phyloP scores from a whole-genome alignment of 225 moss, liverwort and hornwort genomes.

The Sphagnum tenellum region DNA sequence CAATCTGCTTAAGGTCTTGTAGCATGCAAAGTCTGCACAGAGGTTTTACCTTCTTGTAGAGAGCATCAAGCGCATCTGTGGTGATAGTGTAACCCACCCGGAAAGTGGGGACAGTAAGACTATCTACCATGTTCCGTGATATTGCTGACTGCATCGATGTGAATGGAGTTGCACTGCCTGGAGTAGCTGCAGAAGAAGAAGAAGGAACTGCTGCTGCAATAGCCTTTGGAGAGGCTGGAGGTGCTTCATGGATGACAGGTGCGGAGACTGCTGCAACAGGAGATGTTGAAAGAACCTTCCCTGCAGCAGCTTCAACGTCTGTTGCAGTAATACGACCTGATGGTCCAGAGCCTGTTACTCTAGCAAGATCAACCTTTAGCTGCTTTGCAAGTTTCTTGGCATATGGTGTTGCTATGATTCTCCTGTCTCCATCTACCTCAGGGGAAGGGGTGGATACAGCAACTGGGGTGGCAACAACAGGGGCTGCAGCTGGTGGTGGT shows the following conservation, averaged over 20 bases:
- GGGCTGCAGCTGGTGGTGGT: conserved; percentile 27
- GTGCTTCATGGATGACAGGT: conserved; percentile 1
- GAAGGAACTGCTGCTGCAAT: conserved; percentile 10
- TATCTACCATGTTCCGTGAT: conserved; percentile 80
- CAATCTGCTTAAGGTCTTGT: not conserved
- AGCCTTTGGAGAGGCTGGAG: conserved; percentile 10
- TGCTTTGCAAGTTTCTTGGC: conserved; percentile 99
- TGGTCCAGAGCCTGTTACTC: conserved; percentile 74
- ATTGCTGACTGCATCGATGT: conserved; percentile 93
- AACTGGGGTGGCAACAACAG: conserved; percentile 39
- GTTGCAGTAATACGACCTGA: conserved; percentile 72
- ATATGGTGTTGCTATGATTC: conserved; percentile 85
- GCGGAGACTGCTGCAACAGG: conserved; percentile 8
- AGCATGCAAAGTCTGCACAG: not conserved
- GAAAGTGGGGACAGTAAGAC: conserved; percentile 75
- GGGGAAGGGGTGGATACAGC: conserved; percentile 25
- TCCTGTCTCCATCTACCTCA: conserved; percentile 42
- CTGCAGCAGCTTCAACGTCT: conserved; percentile 79
- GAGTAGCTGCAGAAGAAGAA: conserved; percentile 20
- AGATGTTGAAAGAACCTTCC: conserved; percentile 33
- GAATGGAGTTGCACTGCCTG: conserved; percentile 69
- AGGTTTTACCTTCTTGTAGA: conserved; percentile 75
- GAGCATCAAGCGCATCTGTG: conserved; percentile 77
- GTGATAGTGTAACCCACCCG: conserved; percentile 86
- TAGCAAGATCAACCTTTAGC: conserved; percentile 67